Evolutionary conservation across 177 flowering plant species (phyloP), one percentile per base, ranked within the genome.

Genomic region (Vitis hybrid): DNA sequence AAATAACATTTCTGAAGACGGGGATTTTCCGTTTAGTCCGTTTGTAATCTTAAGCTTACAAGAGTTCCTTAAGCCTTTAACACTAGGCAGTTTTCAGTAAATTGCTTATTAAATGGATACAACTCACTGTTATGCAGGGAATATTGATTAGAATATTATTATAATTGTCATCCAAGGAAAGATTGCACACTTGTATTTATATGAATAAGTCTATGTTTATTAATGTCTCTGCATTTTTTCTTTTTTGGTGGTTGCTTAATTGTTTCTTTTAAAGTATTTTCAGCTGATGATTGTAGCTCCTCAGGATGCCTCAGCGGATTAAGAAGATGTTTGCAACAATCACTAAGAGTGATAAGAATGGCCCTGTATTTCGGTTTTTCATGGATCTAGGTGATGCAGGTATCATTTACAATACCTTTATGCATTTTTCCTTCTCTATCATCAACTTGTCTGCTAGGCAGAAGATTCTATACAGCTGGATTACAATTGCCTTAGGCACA

Each of bases 371-470:
- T 73, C 96, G 96, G 9, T 95, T 95, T 74, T 95, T 95, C 79
- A 84, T 93, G 90, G 99, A 95, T 81, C 75, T 91, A 67, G 92
- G 98, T 11, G 99, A 95, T 80, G 98, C 99, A 78, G 99, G 99
- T 95, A 74, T 46, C 63, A 46, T 59, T 48, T 60, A 10, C 9
- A 41, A 41, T 41, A 41, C 46, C 46, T 41, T 41, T 1, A 41
- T 41, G 46, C 46, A 41, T 41, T 8, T 41, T 41, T 8, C 46
- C 46, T 27, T 14, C 35, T 69, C 50, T 50, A 14, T 50, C 17
- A 24, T 24, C 14, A 24, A 11, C 24, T 11, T 59, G 27, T 12
- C 18, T 21, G 5, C 30, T 12, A 7, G 30, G 11, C 41, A 11
- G 6, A 27, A 13, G 12, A 17, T 58, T 59, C 4, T 59, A 21